phyloP scores from a whole-genome alignment of 768 basidiomycete species.

The Obba rivulosa region DNA sequence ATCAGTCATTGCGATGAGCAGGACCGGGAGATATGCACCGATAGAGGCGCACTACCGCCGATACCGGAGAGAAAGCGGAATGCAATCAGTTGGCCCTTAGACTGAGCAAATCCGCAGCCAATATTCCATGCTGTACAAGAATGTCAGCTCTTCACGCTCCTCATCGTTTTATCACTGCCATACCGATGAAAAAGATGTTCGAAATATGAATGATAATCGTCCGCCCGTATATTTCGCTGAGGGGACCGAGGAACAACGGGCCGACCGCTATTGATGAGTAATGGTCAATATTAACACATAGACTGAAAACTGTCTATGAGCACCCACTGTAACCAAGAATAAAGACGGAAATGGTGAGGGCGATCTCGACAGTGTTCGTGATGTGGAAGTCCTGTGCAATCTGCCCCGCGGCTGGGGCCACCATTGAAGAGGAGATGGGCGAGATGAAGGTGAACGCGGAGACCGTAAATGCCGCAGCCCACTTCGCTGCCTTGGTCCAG shows the following conservation, averaged over 20 bases:
- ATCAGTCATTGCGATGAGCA: not conserved
- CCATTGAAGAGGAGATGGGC: conserved; percentile 66
- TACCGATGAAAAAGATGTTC: conserved; percentile 66
- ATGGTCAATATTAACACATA: conserved; percentile 1
- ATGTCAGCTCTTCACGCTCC: not conserved
- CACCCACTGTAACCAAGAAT: conserved; percentile 53
- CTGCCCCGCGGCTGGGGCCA: conserved; percentile 56
- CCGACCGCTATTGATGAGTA: conserved; percentile 40
- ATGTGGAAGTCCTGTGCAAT: conserved; percentile 52
- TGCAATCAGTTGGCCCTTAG: conserved; percentile 49
- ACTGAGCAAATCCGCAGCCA: conserved; percentile 54
- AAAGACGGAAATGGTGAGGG: conserved; percentile 57
- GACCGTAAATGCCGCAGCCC: conserved; percentile 32
- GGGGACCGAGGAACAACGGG: conserved; percentile 45
- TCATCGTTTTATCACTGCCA: not conserved
- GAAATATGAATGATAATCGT: conserved; percentile 53
- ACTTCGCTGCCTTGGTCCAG: conserved; percentile 55
- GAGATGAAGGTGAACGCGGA: conserved; percentile 23
- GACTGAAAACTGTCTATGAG: not conserved
- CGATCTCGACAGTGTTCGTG: conserved; percentile 40
- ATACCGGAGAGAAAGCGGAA: conserved; percentile 69
- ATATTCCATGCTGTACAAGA: conserved; percentile 47
- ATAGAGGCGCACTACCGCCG: conserved; percentile 67
- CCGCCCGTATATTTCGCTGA: conserved; percentile 70
- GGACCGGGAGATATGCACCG: conserved; percentile 24